Evolutionary conservation across 2,329 filamentous ascomycete species (phyloP), one percentile per base, ranked within the genome.

Genomic region (Epichloe uncinata): DNA sequence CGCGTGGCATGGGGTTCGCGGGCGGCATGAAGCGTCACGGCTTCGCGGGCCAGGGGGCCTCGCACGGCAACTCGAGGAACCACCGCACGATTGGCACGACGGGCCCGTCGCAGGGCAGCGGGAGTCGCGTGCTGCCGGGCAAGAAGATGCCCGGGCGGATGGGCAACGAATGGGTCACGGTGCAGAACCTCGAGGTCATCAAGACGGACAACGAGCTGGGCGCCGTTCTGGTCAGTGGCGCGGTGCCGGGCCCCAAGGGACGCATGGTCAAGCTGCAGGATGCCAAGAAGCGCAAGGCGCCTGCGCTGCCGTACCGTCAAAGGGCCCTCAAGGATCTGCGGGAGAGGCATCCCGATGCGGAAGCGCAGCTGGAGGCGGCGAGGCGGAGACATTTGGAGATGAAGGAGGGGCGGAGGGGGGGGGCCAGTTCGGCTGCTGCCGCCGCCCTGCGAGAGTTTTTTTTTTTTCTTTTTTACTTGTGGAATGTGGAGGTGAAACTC

Each of bases 91-190:
- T 96, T 71, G 93, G 93, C 74, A 91, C 88, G 35, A 78, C 84
- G 7, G 93, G 93, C 65, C 87, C 85, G 53, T 86, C 85, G 58
- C 93, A 98, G 69, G 93, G 93, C 56, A 83, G 85, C 64, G 93
- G 93, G 70, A 94, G 87, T 55, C 81, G 93, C 69, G 91, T 98
- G 22, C 73, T 89, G 63, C 93, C 93, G 0, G 93, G 93, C 53
- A 98, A 98, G 80, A 93, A 89, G 72, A 98, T 98, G 93, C 81
- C 93, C 3, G 93, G 93, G 50, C 81, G 87, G 52, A 97, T 98
- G 93, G 93, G 93, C 55, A 86, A 85, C 56, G 79, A 95, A 67
- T 81, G 80, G 57, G 85, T 89, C 50, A 98, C 93, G 45, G 77
- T 93, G 51, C 90, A 96, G 75, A 96, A 95, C 69, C 72, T 97